These are phyloP conservation scores for Solanum stenotomum DNA, from an alignment of 257 asterid genomes.

Conservation along the genomic window DNA sequence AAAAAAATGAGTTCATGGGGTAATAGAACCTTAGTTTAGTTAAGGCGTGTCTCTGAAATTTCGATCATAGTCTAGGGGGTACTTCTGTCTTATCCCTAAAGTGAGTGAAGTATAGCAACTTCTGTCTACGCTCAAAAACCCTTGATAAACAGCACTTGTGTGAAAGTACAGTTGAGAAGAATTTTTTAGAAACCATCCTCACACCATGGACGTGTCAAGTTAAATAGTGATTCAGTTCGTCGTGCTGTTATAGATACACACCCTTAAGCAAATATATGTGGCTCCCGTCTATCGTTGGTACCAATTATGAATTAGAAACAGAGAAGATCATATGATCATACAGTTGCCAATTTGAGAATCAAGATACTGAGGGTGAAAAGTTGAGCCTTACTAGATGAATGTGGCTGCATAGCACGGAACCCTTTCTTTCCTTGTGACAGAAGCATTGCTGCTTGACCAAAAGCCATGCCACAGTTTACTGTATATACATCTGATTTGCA, in stretches of 20 bases:
- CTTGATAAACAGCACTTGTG: background rate
- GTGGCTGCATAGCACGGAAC: slow-evolving; percentile 65
- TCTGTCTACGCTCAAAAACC: background rate
- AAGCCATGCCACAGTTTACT: slow-evolving; percentile 73
- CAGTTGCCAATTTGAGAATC: background rate
- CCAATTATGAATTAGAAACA: background rate
- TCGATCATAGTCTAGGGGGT: no score
- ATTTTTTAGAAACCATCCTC: background rate
- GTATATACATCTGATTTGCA: slow-evolving; percentile 79
- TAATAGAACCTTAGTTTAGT: no score
- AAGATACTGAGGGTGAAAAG: background rate
- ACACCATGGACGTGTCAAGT: background rate
- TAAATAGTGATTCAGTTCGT: background rate
- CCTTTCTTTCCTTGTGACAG: slow-evolving; percentile 77
- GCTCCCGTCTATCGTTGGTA: background rate
- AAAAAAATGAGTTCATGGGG: no score
- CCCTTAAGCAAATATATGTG: background rate
- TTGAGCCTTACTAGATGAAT: slow-evolving; percentile 59
- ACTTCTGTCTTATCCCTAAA: no score
- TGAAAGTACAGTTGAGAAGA: background rate
- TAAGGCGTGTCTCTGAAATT: no score
- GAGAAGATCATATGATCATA: background rate
- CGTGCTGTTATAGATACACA: background rate
- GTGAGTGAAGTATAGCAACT: background rate
- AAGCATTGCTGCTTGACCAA: slow-evolving; percentile 98